Evolutionary conservation across 208 protist species (phyloP), one percentile per base, ranked within the genome.

Genomic region (Cochliopodium minus): DNA sequence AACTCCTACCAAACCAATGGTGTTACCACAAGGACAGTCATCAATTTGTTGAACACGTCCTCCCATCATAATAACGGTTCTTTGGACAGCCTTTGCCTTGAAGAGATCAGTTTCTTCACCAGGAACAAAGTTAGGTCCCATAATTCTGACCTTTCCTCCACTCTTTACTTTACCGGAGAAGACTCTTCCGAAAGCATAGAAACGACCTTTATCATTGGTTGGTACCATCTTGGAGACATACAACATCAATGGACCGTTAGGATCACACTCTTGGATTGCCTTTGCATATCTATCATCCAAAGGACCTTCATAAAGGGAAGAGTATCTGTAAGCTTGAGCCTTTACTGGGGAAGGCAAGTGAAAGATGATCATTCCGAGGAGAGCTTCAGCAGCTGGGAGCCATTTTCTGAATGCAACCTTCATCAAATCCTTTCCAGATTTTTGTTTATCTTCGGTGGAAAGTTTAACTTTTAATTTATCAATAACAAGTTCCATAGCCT

Each of bases 191-290:
- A 96, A 95, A 54, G 90, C 90, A 69, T 80, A 93, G 91, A 94
- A 99, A 69, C 92, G 82, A 78, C 89, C 85, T 61, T 89, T 88
- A 76, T 98, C 94, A 42, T 76, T 68, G 22, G 93, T 90, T 38
- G 95, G 95, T 52, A 99, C 87, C 93, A 99, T 97, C 89, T 99
- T 98, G 67, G 88, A 95, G 60, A 98, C 83, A 81, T 98, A 99
- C 71, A 98, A 69, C 75, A 97, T 89, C 20, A 98, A 73, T 29
- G 93, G 90, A 35, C 83, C 93, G 0, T 86, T 79, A 34, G 83
- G 82, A 71, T 91, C 76, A 62, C 91, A 97, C 34, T 89, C 78
- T 28, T 70, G 65, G 57, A 96, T 93, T 51, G 73, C 83, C 22
- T 67, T 70, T 51, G 72, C 85, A 72, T 74, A 85, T 56, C 59